Conservation (phyloP, 2,329 filamentous ascomycete genomes). For the Colletotrichum neosansevieriae region DNA sequence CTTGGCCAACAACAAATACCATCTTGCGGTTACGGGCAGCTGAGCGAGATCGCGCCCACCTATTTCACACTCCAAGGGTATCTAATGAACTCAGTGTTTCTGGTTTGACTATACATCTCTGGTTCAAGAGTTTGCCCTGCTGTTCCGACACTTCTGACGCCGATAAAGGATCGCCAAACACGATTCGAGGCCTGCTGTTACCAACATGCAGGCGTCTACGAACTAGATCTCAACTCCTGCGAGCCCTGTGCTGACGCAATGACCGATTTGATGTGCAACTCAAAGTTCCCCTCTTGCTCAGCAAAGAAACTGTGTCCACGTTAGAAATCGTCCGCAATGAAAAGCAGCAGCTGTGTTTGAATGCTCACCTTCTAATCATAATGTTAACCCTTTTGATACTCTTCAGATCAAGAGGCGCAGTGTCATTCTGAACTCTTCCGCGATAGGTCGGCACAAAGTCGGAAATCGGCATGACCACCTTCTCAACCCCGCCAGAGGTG, state of each 20-base stretch:
- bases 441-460: slow-evolving; percentile 79
- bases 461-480: slow-evolving; percentile 71
- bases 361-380: slow-evolving; percentile 81
- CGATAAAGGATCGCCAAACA: background rate
- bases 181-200: background rate
- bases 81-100: no score
- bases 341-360: no score
- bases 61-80: no score
- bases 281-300: slow-evolving; percentile 75
- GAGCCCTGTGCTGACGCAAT: slow-evolving; percentile 12
- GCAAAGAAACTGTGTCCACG: slow-evolving; percentile 75
- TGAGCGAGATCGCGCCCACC: no score
- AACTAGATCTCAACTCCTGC: background rate
- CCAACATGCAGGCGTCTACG: no score
- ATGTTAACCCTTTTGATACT: slow-evolving; percentile 76
- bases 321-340: background rate
- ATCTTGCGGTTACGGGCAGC: no score
- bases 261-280: slow-evolving; percentile 32
- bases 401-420: slow-evolving; percentile 67
- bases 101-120: no score
- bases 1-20: no score
- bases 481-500: slow-evolving; percentile 45
- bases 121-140: no score
- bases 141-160: no score
- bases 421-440: slow-evolving; percentile 73